phyloP scores from a whole-genome alignment of 1,284 basidiomycete species.

The Ustilago lituana region DNA sequence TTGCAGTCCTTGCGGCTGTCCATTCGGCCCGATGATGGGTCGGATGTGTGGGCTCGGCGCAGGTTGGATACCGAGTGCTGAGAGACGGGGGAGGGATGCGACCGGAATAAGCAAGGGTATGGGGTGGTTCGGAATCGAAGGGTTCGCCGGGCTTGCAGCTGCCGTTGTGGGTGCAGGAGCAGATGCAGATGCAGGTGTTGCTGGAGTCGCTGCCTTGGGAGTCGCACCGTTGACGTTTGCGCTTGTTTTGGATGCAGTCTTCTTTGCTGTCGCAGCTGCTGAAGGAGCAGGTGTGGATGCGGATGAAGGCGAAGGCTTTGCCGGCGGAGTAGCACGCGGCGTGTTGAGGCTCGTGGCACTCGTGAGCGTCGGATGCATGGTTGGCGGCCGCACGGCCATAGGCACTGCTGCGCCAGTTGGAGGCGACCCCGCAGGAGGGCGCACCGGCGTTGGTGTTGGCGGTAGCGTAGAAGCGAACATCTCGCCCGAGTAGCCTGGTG shows the following conservation, averaged over 20 bases:
- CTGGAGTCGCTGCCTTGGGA: not conserved
- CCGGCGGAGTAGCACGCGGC: slow-evolving; percentile 23
- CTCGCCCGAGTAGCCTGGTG: slow-evolving; percentile 39
- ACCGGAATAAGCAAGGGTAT: slow-evolving; percentile 64
- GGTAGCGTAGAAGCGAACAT: slow-evolving; percentile 32
- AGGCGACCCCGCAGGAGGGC: slow-evolving; percentile 20
- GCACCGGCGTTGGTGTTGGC: slow-evolving; percentile 15
- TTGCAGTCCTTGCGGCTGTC: slow-evolving; percentile 35
- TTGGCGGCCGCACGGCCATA: slow-evolving; percentile 22
- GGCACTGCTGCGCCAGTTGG: slow-evolving; percentile 5
- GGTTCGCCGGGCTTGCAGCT: slow-evolving; percentile 10
- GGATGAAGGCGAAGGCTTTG: slow-evolving; percentile 26
- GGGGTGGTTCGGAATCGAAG: slow-evolving; percentile 59
- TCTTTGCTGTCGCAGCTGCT: slow-evolving; percentile 4
- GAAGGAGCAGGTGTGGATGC: slow-evolving; percentile 9
- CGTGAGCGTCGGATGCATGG: slow-evolving; percentile 42
- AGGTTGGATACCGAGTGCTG: slow-evolving; percentile 59
- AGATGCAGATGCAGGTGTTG: slow-evolving; percentile 6
- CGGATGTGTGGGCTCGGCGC: slow-evolving; percentile 58
- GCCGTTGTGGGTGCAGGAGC: slow-evolving; percentile 10
- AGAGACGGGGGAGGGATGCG: slow-evolving; percentile 52
- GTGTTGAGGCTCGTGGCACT: slow-evolving; percentile 44
- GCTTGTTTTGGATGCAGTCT: slow-evolving; percentile 13
- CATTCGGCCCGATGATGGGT: slow-evolving; percentile 44
- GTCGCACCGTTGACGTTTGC: slow-evolving; percentile 15